Conservation (phyloP, 1,284 basidiomycete species). For the Cutaneotrichosporon mucoides region DNA sequence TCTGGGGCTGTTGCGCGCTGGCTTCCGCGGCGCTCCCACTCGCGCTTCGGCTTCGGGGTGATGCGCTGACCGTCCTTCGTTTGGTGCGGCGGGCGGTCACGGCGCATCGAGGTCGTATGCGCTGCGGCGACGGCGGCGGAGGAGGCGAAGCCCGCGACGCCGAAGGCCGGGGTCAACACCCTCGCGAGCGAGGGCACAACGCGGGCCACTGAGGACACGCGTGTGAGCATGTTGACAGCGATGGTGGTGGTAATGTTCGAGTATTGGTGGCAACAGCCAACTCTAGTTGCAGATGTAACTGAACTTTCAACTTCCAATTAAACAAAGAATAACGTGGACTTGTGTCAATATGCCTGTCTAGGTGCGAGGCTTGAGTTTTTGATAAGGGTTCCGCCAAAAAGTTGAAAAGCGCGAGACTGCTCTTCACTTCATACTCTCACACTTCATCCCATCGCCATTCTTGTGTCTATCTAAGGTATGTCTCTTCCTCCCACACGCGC, state of each 20-base stretch:
- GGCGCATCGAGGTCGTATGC: too few species aligned
- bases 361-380: too few species aligned
- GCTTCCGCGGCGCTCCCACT: background rate
- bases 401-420: background rate
- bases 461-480: background rate
- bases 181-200: conserved; percentile 24
- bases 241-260: background rate
- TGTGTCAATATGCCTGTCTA: too few species aligned
- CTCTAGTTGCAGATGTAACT: background rate
- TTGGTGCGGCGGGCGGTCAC: too few species aligned
- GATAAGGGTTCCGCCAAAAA: background rate
- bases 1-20: background rate
- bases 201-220: conserved; percentile 15
- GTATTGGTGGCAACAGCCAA: too few species aligned
- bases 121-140: background rate
- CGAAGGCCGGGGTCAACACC: conserved; percentile 26
- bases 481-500: too few species aligned
- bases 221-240: conserved; percentile 2
- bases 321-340: too few species aligned
- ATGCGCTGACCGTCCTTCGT: too few species aligned
- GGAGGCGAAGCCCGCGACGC: background rate
- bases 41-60: too few species aligned
- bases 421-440: background rate
- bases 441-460: background rate
- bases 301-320: background rate